A percentile compares a stretch with the other conserved stretches of the same genome.
Conservation (phyloP, 352 stramenopile genomes). For the Thraustochytrium striatum region DNA sequence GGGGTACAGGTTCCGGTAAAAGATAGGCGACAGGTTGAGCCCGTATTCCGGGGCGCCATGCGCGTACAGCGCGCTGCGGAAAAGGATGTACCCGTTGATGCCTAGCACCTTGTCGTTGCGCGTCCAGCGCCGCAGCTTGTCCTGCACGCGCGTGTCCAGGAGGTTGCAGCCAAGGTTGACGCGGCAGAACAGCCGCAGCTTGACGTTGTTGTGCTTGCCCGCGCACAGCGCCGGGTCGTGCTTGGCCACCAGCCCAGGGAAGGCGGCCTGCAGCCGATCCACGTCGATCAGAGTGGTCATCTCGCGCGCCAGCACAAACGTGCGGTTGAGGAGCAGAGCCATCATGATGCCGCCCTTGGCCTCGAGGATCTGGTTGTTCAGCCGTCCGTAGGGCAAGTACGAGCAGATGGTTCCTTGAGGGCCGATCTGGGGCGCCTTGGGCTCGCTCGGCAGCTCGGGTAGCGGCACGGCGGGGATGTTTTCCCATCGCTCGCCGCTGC, state of each 20-base stretch:
- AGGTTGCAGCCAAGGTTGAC: neutral
- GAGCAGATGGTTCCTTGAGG: neutral
- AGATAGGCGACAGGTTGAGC: neutral
- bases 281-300: neutral
- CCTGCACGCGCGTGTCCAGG: neutral
- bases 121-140: neutral
- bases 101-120: neutral
- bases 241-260: neutral
- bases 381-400: neutral
- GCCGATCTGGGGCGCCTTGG: neutral
- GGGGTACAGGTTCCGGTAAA: neutral
- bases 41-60: no score
- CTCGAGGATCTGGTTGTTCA: neutral
- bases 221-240: neutral
- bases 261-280: neutral
- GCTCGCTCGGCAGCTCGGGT: neutral
- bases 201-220: neutral
- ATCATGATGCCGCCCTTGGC: neutral
- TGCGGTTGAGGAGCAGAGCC: neutral
- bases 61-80: neutral
- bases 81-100: neutral
- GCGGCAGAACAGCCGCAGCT: neutral
- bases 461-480: neutral
- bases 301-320: neutral
- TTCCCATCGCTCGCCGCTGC: no score